Evolutionary conservation across 2,329 filamentous ascomycete genomes (phyloP).

Genomic region (Aspergillus sp.): DNA sequence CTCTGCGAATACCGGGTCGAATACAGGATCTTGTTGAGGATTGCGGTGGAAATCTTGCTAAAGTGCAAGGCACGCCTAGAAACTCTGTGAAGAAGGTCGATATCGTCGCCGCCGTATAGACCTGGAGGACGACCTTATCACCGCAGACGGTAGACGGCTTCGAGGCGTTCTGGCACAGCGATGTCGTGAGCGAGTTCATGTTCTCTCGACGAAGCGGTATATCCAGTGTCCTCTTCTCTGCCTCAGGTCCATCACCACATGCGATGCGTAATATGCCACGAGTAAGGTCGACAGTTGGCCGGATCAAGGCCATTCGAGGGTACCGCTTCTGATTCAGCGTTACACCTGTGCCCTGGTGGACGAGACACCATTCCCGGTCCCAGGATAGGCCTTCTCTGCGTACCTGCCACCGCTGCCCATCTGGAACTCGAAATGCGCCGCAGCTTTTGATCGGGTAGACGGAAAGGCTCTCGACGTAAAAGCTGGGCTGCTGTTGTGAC

Average conservation of each 20-base stretch:
- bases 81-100: constrained; percentile 77
- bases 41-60: constrained; percentile 81
- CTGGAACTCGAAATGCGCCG: constrained; percentile 73
- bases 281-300: constrained; percentile 73
- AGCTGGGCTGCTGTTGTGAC: constrained; percentile 26
- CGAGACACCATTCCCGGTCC: constrained; percentile 95
- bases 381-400: constrained; percentile 82
- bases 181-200: constrained; percentile 64
- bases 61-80: constrained; percentile 76
- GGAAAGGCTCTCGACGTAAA: constrained; percentile 67
- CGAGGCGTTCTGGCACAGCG: constrained; percentile 55
- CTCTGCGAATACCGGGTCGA: not conserved
- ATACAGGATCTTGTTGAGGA: constrained; percentile 62
- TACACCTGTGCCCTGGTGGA: constrained; percentile 82
- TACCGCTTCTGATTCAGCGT: constrained; percentile 88
- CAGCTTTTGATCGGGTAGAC: constrained; percentile 97
- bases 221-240: constrained; percentile 37
- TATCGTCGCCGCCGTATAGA: constrained; percentile 69
- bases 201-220: constrained; percentile 41
- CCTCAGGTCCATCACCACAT: constrained; percentile 41
- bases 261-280: constrained; percentile 67
- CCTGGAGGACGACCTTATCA: constrained; percentile 71
- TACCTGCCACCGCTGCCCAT: constrained; percentile 71
- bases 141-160: constrained; percentile 76
- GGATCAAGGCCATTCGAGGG: constrained; percentile 83